phyloP scores from a whole-genome alignment of 208 protist species.

The Leishmania mexicana region DNA sequence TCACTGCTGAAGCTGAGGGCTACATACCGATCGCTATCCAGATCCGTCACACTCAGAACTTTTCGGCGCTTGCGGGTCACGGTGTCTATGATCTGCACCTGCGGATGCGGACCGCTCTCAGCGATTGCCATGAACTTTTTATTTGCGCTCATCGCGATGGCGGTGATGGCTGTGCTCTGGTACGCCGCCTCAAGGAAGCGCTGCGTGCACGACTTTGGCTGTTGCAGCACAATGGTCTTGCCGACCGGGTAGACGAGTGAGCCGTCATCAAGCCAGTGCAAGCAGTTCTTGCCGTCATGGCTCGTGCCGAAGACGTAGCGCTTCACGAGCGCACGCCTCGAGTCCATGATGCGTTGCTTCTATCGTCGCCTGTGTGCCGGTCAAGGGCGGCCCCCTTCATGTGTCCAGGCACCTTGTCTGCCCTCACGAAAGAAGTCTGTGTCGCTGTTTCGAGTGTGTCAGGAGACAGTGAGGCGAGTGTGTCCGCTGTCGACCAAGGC shows the following conservation, averaged over 20 bases:
- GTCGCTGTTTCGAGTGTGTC: neutral
- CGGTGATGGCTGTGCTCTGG: constrained; percentile 85
- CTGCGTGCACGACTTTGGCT: constrained; percentile 78
- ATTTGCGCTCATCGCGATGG: constrained; percentile 91
- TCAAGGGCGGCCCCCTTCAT: neutral
- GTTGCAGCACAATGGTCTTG: constrained; percentile 82
- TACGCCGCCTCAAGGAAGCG: constrained; percentile 80
- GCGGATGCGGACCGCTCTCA: constrained; percentile 69
- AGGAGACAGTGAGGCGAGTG: neutral
- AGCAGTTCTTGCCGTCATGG: constrained; percentile 60
- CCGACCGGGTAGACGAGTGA: constrained; percentile 90
- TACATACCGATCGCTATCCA: constrained; percentile 82
- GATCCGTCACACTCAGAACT: constrained; percentile 70
- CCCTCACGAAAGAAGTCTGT: neutral
- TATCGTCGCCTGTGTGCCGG: neutral
- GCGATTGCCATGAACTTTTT: constrained; percentile 95
- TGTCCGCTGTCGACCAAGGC: neutral
- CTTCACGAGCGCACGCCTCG: constrained; percentile 63
- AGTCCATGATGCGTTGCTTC: constrained; percentile 18
- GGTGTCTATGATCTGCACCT: constrained; percentile 90
- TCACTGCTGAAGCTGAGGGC: constrained; percentile 85
- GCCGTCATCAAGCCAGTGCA: constrained; percentile 87
- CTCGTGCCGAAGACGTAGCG: constrained; percentile 85
- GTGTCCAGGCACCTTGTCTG: neutral
- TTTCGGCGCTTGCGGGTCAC: constrained; percentile 88